A percentile compares a stretch with the other conserved stretches of the same genome.
These are phyloP conservation scores for Colletotrichum sp. DNA, from an alignment of 2,329 filamentous ascomycete genomes.

Conservation along the genomic window DNA sequence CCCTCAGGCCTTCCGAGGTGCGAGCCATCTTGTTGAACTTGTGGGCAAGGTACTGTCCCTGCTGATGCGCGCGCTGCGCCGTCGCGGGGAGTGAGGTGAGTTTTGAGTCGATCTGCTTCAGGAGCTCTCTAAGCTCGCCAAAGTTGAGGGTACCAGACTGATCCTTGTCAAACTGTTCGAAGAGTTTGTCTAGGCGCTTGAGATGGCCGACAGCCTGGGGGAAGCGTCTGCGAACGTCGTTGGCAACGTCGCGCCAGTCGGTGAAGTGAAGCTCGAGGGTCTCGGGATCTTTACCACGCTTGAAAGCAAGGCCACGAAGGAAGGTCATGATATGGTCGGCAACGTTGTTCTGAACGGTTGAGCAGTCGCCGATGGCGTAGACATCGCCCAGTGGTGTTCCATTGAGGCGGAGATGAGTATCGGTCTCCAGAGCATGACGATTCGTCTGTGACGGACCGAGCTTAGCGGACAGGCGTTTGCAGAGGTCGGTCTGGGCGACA, in stretches of 20 bases:
- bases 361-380: slow-evolving; percentile 94
- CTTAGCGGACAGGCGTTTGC: slow-evolving; percentile 76
- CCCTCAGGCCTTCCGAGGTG: slow-evolving; percentile 72
- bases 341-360: slow-evolving; percentile 96
- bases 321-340: slow-evolving; percentile 91
- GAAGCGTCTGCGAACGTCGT: slow-evolving; percentile 84
- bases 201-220: slow-evolving; percentile 89
- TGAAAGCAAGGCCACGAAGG: slow-evolving; percentile 87
- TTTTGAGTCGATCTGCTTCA: slow-evolving; percentile 92
- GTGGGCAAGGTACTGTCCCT: slow-evolving; percentile 87
- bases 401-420: slow-evolving; percentile 87
- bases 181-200: slow-evolving; percentile 87
- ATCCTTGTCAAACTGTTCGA: slow-evolving; percentile 91
- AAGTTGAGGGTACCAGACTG: slow-evolving; percentile 93
- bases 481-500: slow-evolving; percentile 84
- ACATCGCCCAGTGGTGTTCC: slow-evolving; percentile 92
- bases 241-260: slow-evolving; percentile 87
- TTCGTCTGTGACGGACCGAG: slow-evolving; percentile 82
- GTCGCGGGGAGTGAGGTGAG: slow-evolving; percentile 94
- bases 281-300: slow-evolving; percentile 88
- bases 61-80: slow-evolving; percentile 94
- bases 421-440: slow-evolving; percentile 89
- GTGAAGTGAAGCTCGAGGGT: slow-evolving; percentile 84
- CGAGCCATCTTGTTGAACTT: slow-evolving; percentile 94
- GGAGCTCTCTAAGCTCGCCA: slow-evolving; percentile 84